These are phyloP conservation scores for Glonium stellatum DNA, from an alignment of 495 filamentous ascomycete species.

Conservation along the genomic window DNA sequence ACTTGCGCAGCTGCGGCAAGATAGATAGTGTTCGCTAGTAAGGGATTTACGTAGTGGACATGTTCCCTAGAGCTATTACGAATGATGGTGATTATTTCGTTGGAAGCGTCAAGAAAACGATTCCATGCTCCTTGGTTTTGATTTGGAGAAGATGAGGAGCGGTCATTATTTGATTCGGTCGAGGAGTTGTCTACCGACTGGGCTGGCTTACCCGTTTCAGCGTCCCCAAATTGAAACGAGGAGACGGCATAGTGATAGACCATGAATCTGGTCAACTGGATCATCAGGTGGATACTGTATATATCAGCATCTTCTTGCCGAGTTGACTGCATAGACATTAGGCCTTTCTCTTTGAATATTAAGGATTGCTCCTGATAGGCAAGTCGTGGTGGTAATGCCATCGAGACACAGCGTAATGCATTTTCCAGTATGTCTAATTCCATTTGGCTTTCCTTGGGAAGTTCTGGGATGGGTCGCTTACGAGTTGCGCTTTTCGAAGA, in stretches of 20 bases:
- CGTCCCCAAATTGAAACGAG: constrained; percentile 6
- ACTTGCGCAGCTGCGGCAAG: constrained; percentile 2
- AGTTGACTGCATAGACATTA: constrained; percentile 3
- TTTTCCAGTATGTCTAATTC: neutral
- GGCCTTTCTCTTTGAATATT: constrained; percentile 11
- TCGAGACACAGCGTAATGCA: neutral
- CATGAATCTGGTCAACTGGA: constrained; percentile 34
- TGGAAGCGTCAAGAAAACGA: neutral
- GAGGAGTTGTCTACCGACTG: neutral
- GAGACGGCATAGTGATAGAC: constrained; percentile 26
- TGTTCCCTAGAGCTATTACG: neutral
- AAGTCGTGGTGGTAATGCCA: constrained; percentile 3
- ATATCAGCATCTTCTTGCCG: constrained; percentile 8
- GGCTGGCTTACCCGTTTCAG: neutral
- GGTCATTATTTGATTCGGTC: neutral
- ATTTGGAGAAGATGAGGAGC: neutral
- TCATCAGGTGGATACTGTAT: constrained; percentile 34
- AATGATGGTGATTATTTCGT: constrained; percentile 3
- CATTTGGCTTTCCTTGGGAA: neutral
- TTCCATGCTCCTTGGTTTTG: neutral
- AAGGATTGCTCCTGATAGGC: constrained; percentile 28
- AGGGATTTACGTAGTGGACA: constrained; percentile 2
- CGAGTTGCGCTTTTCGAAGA: neutral
- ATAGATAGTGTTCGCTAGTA: neutral
- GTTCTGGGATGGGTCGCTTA: neutral